Evolutionary conservation across 1,139 yeast genomes (phyloP).

Genomic region (Diutina sp.): DNA sequence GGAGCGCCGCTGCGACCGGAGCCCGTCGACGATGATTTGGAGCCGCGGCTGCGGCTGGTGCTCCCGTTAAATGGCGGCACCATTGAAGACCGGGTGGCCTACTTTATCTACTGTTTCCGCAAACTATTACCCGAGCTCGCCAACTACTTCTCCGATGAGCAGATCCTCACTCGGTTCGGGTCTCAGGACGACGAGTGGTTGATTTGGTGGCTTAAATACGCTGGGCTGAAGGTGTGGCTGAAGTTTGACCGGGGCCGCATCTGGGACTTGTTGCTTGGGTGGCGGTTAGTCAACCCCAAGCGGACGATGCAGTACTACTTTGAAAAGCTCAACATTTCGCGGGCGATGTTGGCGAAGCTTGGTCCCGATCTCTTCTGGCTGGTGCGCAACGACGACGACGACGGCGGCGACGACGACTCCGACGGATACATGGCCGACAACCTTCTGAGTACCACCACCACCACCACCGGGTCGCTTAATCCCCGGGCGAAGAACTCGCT

Average conservation of each 20-base stretch:
- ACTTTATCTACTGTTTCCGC: slow-evolving; percentile 56
- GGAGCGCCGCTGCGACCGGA: not conserved
- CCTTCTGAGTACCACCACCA: not conserved
- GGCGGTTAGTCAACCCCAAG: slow-evolving; percentile 26
- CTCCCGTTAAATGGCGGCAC: slow-evolving; percentile 54
- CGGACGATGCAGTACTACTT: slow-evolving; percentile 22
- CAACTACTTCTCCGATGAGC: slow-evolving; percentile 71
- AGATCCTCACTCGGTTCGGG: slow-evolving; percentile 48
- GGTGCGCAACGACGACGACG: slow-evolving; percentile 8
- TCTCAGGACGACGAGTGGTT: slow-evolving; percentile 79
- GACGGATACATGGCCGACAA: not conserved
- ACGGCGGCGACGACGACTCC: not conserved
- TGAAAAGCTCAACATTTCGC: slow-evolving; percentile 12
- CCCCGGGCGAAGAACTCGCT: not conserved
- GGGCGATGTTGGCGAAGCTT: slow-evolving; percentile 15
- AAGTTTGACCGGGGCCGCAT: slow-evolving; percentile 72
- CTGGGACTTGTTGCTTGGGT: slow-evolving; percentile 82
- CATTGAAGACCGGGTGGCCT: slow-evolving; percentile 55
- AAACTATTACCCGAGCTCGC: slow-evolving; percentile 66
- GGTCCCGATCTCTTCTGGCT: slow-evolving; percentile 37
- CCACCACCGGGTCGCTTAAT: not conserved
- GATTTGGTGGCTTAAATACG: slow-evolving; percentile 88
- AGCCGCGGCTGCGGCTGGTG: slow-evolving; percentile 1
- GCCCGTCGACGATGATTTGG: not conserved
- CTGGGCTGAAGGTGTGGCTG: slow-evolving; percentile 84